Evolutionary conservation across 2,329 filamentous ascomycete genomes (phyloP).

Genomic region (Coniochaeta pulveracea): DNA sequence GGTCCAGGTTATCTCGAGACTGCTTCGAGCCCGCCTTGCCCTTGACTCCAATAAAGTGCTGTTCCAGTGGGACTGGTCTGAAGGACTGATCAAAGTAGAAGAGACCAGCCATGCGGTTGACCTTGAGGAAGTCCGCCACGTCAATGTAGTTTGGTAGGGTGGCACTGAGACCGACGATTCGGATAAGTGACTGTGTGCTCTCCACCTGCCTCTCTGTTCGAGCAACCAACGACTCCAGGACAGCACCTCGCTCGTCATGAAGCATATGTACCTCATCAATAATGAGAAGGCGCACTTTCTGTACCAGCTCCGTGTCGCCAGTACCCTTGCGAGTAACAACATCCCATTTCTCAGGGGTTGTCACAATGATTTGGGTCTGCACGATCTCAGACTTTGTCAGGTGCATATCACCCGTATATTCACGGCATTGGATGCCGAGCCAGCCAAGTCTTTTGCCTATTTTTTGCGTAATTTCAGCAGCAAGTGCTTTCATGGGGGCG

Average conservation of each 20-base stretch:
- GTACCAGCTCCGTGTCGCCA: conserved; percentile 92
- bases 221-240: conserved; percentile 90
- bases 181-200: conserved; percentile 93
- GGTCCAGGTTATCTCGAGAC: conserved; percentile 81
- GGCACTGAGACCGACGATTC: conserved; percentile 88
- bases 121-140: conserved; percentile 91
- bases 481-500: conserved; percentile 96
- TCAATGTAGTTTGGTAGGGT: conserved; percentile 95
- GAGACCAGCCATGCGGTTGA: conserved; percentile 82
- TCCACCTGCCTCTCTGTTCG: conserved; percentile 94
- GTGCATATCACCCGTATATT: conserved; percentile 98
- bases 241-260: conserved; percentile 91
- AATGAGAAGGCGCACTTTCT: conserved; percentile 90
- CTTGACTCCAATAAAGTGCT: conserved; percentile 94
- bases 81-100: conserved; percentile 98
- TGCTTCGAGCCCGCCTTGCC: conserved; percentile 74
- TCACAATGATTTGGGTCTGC: conserved; percentile 95
- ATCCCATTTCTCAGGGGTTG: conserved; percentile 98
- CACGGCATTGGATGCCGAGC: conserved; percentile 84
- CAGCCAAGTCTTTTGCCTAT: conserved; percentile 83
- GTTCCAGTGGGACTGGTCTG: conserved; percentile 87
- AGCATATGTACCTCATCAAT: conserved; percentile 99
- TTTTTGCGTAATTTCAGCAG: conserved; percentile 93
- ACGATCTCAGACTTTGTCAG: conserved; percentile 93
- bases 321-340: conserved; percentile 95